Evolutionary conservation across 2,329 filamentous ascomycete species (phyloP).

Genomic region (Diaporthe sp.): DNA sequence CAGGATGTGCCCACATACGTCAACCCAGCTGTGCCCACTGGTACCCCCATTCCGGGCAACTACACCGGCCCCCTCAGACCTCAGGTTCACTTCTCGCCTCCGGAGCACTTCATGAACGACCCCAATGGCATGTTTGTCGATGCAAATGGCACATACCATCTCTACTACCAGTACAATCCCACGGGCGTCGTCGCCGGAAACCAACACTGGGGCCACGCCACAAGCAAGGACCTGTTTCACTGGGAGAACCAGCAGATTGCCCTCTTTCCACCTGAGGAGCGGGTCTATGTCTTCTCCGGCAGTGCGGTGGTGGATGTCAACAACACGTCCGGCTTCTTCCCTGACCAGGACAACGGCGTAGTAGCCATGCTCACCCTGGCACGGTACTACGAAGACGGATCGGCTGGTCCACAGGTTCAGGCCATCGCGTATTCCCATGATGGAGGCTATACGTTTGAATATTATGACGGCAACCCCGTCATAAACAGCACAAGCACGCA

Average conservation of each 20-base stretch:
- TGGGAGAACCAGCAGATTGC: slow-evolving; percentile 77
- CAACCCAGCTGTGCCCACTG: slow-evolving; percentile 49
- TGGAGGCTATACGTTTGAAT: slow-evolving; percentile 72
- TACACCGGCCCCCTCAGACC: slow-evolving; percentile 56
- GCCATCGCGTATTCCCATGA: slow-evolving; percentile 73
- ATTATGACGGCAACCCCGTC: slow-evolving; percentile 72
- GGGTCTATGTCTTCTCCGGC: slow-evolving; percentile 64
- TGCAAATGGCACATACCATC: slow-evolving; percentile 69
- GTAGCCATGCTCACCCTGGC: slow-evolving; percentile 68
- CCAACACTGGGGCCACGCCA: slow-evolving; percentile 78
- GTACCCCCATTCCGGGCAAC: slow-evolving; percentile 45
- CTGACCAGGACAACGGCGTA: slow-evolving; percentile 60
- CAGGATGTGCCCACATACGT: slow-evolving; percentile 45
- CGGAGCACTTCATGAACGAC: slow-evolving; percentile 70
- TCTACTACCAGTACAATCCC: slow-evolving; percentile 71
- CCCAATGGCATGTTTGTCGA: slow-evolving; percentile 75
- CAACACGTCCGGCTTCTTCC: slow-evolving; percentile 77
- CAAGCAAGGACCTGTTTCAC: slow-evolving; percentile 71
- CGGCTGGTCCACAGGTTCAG: slow-evolving; percentile 64
- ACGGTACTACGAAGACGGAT: slow-evolving; percentile 52
- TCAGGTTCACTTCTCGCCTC: slow-evolving; percentile 69
- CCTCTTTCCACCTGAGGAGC: slow-evolving; percentile 62
- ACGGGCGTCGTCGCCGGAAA: slow-evolving; percentile 58
- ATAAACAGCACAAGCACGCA: slow-evolving; percentile 66
- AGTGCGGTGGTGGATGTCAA: slow-evolving; percentile 71